Conservation (phyloP, 352 stramenopile species). For the Globisporangium solare region DNA sequence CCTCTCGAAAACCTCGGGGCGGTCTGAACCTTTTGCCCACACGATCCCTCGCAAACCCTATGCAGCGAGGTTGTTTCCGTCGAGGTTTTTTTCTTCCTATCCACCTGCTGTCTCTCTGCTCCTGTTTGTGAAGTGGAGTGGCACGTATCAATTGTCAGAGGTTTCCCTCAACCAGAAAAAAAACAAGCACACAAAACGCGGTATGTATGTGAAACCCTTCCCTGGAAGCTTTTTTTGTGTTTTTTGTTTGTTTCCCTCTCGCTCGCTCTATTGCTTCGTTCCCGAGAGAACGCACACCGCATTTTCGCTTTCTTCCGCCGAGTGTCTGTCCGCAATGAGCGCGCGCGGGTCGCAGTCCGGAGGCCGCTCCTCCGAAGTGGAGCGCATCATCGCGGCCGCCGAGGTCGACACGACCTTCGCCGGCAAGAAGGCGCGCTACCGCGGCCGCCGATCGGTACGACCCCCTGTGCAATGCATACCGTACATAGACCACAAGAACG, state of each 20-base stretch:
- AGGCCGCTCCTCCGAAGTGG: conserved; percentile 65
- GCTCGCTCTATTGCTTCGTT: neutral
- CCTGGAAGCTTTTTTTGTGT: too few species aligned
- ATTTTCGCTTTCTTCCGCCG: neutral
- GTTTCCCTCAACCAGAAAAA: too few species aligned
- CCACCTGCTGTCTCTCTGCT: neutral
- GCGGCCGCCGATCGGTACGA: conserved; percentile 60
- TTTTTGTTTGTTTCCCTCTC: neutral
- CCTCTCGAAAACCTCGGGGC: too few species aligned
- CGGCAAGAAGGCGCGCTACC: conserved; percentile 71
- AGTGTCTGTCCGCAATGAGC: conserved; percentile 16
- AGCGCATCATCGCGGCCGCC: conserved; percentile 75
- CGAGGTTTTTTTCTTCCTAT: neutral
- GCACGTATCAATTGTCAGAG: too few species aligned
- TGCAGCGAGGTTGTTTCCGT: neutral
- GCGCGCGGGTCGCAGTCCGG: conserved; percentile 38
- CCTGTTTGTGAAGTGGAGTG: too few species aligned
- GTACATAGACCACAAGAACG: too few species aligned
- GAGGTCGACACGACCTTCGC: conserved; percentile 79
- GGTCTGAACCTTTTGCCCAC: too few species aligned
- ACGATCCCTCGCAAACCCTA: neutral
- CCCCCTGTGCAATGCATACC: too few species aligned
- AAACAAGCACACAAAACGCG: too few species aligned
- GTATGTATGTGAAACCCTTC: too few species aligned
- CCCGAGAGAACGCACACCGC: neutral